These are phyloP conservation scores for Arthrobotrys sphaeroides DNA, from an alignment of 2,329 filamentous ascomycete genomes.

Conservation along the genomic window DNA sequence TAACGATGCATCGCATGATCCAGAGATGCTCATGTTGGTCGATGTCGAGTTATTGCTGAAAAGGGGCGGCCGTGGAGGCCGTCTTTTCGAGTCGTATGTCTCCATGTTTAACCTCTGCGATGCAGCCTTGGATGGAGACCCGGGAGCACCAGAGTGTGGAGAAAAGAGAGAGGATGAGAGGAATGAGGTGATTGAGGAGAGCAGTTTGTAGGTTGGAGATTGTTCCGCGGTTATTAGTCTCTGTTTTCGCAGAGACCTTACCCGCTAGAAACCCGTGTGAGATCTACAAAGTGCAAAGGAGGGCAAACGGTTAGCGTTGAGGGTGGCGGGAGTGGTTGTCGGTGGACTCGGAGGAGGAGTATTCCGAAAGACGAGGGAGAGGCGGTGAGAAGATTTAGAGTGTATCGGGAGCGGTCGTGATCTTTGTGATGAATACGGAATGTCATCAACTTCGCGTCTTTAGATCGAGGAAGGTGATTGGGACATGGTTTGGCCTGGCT, in stretches of 20 bases:
- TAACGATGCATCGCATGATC: conserved; percentile 35
- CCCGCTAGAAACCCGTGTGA: conserved; percentile 21
- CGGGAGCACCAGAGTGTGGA: conserved; percentile 49
- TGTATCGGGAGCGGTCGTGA: not conserved
- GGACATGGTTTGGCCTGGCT: conserved; percentile 43
- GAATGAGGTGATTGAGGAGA: conserved; percentile 52
- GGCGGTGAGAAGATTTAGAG: not conserved
- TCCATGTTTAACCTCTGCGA: conserved; percentile 46
- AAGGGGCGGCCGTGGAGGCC: conserved; percentile 42
- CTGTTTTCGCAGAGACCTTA: conserved; percentile 51
- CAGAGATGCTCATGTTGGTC: not conserved
- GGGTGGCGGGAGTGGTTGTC: not conserved
- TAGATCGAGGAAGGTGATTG: conserved; percentile 44
- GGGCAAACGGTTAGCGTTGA: not conserved
- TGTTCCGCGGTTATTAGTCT: conserved; percentile 45
- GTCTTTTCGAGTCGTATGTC: conserved; percentile 49
- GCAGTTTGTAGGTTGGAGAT: conserved; percentile 47
- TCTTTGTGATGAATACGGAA: conserved; percentile 30
- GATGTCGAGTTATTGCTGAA: conserved; percentile 29
- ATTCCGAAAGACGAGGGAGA: not conserved
- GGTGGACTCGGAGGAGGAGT: not conserved
- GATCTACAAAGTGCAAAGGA: not conserved
- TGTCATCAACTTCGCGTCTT: conserved; percentile 47
- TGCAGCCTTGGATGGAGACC: conserved; percentile 51
- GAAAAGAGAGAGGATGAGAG: conserved; percentile 53